Conservation (phyloP, 164 flowering plant species). For the Malania oleifera region DNA sequence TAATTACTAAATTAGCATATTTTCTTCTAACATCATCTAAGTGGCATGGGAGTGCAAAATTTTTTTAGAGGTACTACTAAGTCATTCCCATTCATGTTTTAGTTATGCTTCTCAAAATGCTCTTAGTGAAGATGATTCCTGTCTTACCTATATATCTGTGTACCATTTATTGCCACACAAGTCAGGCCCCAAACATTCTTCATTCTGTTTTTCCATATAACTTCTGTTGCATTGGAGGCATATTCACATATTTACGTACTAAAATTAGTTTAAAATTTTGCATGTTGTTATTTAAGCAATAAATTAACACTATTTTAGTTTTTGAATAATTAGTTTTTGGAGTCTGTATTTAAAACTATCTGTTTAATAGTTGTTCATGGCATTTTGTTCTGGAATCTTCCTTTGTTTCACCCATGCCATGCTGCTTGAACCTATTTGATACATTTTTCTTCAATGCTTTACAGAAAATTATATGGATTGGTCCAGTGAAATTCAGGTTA, state of each 20-base stretch:
- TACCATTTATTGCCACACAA: no score
- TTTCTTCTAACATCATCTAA: no score
- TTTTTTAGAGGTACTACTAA: no score
- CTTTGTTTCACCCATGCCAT: background rate
- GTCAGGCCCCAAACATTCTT: background rate
- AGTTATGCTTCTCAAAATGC: background rate
- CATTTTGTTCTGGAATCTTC: background rate
- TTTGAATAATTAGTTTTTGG: background rate
- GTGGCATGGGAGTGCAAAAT: no score
- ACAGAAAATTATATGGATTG: conserved; percentile 81
- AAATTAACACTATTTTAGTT: no score
- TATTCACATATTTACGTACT: background rate
- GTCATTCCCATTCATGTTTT: background rate
- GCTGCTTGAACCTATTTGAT: background rate
- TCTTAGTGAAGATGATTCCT: background rate
- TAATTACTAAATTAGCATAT: no score
- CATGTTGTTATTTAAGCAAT: no score
- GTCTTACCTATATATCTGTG: no score
- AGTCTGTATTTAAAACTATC: background rate
- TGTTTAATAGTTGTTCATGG: background rate
- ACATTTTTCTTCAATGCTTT: background rate
- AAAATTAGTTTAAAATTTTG: background rate
- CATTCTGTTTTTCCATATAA: background rate
- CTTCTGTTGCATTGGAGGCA: background rate
- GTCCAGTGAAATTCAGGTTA: conserved; percentile 49